phyloP scores from a whole-genome alignment of 2,329 filamentous ascomycete species.

The Didymellaceae sp. region DNA sequence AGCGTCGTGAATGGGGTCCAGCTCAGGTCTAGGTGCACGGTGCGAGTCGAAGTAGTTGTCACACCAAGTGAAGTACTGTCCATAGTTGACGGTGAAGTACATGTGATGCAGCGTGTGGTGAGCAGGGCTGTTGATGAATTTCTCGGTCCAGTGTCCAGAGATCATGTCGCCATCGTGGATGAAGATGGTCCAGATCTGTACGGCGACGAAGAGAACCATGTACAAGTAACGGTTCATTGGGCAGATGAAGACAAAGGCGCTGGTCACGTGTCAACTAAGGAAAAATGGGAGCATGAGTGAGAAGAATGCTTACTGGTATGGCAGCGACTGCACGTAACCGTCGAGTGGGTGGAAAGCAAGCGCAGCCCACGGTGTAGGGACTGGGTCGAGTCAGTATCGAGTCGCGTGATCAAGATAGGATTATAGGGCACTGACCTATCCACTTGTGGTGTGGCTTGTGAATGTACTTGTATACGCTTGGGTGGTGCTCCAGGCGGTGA shows the following conservation, averaged over 20 bases:
- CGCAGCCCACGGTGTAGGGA: constrained; percentile 57
- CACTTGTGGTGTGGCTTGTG: constrained; percentile 60
- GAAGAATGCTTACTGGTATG: constrained; percentile 52
- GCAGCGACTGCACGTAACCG: constrained; percentile 55
- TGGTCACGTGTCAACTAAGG: constrained; percentile 23
- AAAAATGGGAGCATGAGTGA: not conserved
- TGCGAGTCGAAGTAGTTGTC: constrained; percentile 56
- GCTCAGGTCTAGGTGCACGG: constrained; percentile 51
- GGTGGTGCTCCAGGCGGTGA: constrained; percentile 56
- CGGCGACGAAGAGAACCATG: constrained; percentile 53
- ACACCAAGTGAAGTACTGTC: constrained; percentile 59
- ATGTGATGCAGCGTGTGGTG: constrained; percentile 59
- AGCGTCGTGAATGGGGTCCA: constrained; percentile 56
- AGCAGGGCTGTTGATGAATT: constrained; percentile 57
- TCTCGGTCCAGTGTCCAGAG: constrained; percentile 55
- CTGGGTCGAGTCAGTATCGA: constrained; percentile 28
- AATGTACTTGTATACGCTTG: constrained; percentile 56
- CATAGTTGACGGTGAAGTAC: constrained; percentile 60
- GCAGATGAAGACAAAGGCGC: constrained; percentile 54
- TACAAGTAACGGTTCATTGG: constrained; percentile 57
- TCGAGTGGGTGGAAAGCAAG: constrained; percentile 58
- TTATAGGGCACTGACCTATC: constrained; percentile 52
- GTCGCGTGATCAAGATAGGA: not conserved
- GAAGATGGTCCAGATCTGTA: constrained; percentile 59
- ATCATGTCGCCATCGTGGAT: constrained; percentile 61